Conservation (phyloP, 805 yeast species). For the Candida taoyuanica region DNA sequence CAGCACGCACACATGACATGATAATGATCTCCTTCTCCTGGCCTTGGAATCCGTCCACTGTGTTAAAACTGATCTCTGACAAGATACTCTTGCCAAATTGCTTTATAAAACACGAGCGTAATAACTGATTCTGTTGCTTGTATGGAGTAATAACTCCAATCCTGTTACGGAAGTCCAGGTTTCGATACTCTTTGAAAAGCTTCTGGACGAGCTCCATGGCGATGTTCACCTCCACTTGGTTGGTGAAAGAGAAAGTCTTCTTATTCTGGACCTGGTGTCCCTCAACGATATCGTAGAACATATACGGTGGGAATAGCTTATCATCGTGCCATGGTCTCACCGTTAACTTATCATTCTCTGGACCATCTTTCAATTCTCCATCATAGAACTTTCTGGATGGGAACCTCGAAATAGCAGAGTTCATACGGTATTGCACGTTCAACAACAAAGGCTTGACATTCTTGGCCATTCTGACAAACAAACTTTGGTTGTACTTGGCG, state of each 20-base stretch:
- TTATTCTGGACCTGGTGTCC: conserved; percentile 64
- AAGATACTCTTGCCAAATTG: conserved; percentile 60
- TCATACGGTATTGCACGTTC: conserved; percentile 96
- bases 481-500: conserved; percentile 78
- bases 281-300: conserved; percentile 64
- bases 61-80: conserved; percentile 77
- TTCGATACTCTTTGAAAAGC: conserved; percentile 45
- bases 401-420: conserved; percentile 82
- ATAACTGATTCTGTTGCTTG: conserved; percentile 70
- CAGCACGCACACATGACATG: conserved; percentile 94
- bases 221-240: conserved; percentile 63
- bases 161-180: conserved; percentile 53
- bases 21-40: conserved; percentile 94
- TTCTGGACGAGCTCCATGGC: conserved; percentile 63
- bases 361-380: conserved; percentile 72
- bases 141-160: conserved; percentile 95
- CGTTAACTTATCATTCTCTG: conserved; percentile 56
- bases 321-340: conserved; percentile 70
- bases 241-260: conserved; percentile 65
- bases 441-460: conserved; percentile 58
- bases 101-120: conserved; percentile 53
- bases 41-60: conserved; percentile 97
- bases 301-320: conserved; percentile 62
- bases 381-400: conserved; percentile 83
- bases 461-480: conserved; percentile 90